Conservation (phyloP, 2,329 filamentous ascomycete species). For the Cercospora nicotianae region DNA sequence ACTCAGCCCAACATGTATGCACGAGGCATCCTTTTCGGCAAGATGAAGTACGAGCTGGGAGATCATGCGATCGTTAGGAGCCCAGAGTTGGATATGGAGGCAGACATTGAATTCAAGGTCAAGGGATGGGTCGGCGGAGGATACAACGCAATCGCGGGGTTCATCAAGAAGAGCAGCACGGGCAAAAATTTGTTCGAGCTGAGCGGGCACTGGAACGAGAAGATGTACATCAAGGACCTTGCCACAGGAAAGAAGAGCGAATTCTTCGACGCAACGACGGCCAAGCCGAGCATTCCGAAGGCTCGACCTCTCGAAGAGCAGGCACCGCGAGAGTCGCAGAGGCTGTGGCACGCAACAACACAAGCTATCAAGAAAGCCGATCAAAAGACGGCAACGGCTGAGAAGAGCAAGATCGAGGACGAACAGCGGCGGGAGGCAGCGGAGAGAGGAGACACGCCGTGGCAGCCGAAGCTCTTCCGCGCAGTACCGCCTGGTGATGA, state of each 20-base stretch:
- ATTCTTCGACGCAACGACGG: constrained; percentile 80
- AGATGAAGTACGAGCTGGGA: constrained; percentile 99
- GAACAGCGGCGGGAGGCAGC: constrained; percentile 86
- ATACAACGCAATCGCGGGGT: constrained; percentile 93
- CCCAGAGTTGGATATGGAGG: constrained; percentile 79
- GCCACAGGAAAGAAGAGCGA: constrained; percentile 82
- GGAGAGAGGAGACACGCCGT: constrained; percentile 75
- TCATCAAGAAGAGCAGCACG: constrained; percentile 82
- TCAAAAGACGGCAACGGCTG: constrained; percentile 85
- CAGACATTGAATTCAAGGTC: constrained; percentile 96
- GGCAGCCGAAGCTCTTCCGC: constrained; percentile 85
- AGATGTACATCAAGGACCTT: constrained; percentile 89
- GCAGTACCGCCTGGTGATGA: constrained; percentile 62
- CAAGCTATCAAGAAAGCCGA: constrained; percentile 80
- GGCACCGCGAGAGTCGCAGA: constrained; percentile 84
- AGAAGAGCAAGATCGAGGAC: constrained; percentile 96
- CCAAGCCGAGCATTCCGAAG: constrained; percentile 72
- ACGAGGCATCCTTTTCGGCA: constrained; percentile 91
- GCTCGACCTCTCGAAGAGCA: constrained; percentile 82
- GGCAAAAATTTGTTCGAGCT: constrained; percentile 88
- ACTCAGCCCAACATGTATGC: constrained; percentile 99
- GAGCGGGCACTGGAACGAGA: constrained; percentile 87
- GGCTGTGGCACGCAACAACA: constrained; percentile 78
- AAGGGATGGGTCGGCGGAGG: constrained; percentile 96
- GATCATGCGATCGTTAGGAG: constrained; percentile 93